Evolutionary conservation across 768 basidiomycete genomes (phyloP).

Genomic region (Psilocybe cyanescens): DNA sequence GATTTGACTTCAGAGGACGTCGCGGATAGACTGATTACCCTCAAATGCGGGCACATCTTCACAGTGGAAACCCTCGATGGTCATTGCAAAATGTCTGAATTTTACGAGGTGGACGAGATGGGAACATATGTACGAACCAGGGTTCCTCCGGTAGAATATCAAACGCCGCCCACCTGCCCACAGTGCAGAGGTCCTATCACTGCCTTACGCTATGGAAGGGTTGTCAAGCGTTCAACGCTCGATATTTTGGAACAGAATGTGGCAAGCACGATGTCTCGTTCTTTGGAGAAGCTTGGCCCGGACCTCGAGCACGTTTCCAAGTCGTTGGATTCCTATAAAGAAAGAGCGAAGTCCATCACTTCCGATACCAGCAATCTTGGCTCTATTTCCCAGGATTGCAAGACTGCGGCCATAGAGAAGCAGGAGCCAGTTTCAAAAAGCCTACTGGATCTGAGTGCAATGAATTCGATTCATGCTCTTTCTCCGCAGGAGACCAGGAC

Average conservation of each 20-base stretch:
- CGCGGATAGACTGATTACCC: slow-evolving; percentile 59
- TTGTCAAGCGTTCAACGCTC: slow-evolving; percentile 63
- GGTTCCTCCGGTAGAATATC: slow-evolving; percentile 35
- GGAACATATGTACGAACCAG: slow-evolving; percentile 42
- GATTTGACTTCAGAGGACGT: slow-evolving; percentile 36
- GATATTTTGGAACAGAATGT: slow-evolving; percentile 71
- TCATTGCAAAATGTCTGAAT: slow-evolving; percentile 50
- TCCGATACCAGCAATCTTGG: not conserved
- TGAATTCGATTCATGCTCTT: slow-evolving; percentile 11
- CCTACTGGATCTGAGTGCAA: slow-evolving; percentile 1
- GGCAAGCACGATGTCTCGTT: slow-evolving; percentile 50
- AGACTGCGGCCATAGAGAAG: not conserved
- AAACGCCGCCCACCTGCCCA: slow-evolving; percentile 58
- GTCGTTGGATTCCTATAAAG: not conserved
- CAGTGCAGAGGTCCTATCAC: slow-evolving; percentile 63
- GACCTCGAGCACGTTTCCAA: slow-evolving; percentile 1
- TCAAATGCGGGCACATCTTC: slow-evolving; percentile 68
- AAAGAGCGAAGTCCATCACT: slow-evolving; percentile 7
- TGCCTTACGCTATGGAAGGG: slow-evolving; percentile 61
- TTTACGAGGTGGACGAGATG: slow-evolving; percentile 47
- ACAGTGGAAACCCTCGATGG: slow-evolving; percentile 76
- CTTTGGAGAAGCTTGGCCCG: slow-evolving; percentile 2
- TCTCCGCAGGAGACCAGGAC: slow-evolving; percentile 7
- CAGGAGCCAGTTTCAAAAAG: slow-evolving; percentile 1
- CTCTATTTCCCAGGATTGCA: not conserved